Base-by-base conservation (phyloP, 169 alveolate species). In the Besnoitia besnoiti region DNA sequence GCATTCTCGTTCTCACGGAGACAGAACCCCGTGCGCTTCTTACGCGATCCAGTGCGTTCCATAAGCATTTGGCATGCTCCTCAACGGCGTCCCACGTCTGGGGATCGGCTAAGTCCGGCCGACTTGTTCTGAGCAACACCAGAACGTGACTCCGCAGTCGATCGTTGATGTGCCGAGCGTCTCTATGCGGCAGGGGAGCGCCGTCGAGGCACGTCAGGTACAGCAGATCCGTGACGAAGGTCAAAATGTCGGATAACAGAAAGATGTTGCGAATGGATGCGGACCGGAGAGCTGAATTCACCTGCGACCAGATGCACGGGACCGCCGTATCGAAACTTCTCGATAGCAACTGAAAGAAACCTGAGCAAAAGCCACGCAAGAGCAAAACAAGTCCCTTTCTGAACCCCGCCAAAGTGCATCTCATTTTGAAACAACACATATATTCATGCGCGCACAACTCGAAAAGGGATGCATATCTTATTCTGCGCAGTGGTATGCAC, bases 291-390 rank as follows among this genome's bases (percentile, higher is more conserved):
- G 87, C 87, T 27, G 8, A n/a, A 51, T 16, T 55, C 61, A 77
- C 59, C 59, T 77, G 87, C 37, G 24, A 8, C 87, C 87, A 77
- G 19, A 77, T 73, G 46, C 82, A 73, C 46, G 82, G 82, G 82
- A 73, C 46, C 2, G n/a, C 8, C 46, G 39, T 73, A 7, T 73
- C 47, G 46, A 73, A 73, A n/a, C 82, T 73, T 42, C 27, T 37
- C 39, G 82, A n/a, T n/a, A 73, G 44, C 5, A 19, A n/a, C 82
- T 73, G 44, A n/a, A 73, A 73, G 46, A 73, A 73, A 8, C 82
- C 82, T 73, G 67, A 73, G n/a, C 10, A 42, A 30, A 73, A 33
- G n/a, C 5, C 79, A 73, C 39, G 46, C 3, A 7, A 73, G 39
- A 73, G 21, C 82, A 73, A 73, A 27, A 7, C 2, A 51, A 51